Percentiles rank a stretch among this genome's conserved stretches.
Evolutionary conservation across 306 rosid genomes (phyloP).

Genomic region (Vigna hirtella): DNA sequence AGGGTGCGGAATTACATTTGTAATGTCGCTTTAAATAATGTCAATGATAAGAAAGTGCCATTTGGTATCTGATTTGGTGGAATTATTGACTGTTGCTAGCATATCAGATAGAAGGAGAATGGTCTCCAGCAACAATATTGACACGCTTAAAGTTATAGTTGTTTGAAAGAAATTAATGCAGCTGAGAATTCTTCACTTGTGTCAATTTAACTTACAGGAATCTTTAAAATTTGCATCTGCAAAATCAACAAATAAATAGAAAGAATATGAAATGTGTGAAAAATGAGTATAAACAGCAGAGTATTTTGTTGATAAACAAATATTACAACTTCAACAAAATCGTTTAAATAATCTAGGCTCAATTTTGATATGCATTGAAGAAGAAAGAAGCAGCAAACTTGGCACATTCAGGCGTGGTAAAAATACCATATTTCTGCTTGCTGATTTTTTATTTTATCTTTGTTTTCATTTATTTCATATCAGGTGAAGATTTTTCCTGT

Average conservation of each 20-base stretch:
- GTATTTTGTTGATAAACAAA: conserved; percentile 16
- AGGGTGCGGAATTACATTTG: conserved; percentile 10
- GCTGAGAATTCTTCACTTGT: conserved; percentile 31
- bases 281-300: neutral
- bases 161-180: conserved; percentile 42
- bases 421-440: conserved; percentile 19
- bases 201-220: conserved; percentile 76
- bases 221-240: conserved; percentile 78
- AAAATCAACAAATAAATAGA: conserved; percentile 45
- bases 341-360: conserved; percentile 17
- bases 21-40: conserved; percentile 11
- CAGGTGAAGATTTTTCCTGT: conserved; percentile 9
- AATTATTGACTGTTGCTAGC: conserved; percentile 19
- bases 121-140: conserved; percentile 34
- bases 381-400: conserved; percentile 18
- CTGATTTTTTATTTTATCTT: neutral
- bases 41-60: conserved; percentile 23
- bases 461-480: neutral
- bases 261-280: conserved; percentile 28
- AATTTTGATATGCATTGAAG: conserved; percentile 4
- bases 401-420: conserved; percentile 25
- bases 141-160: conserved; percentile 14
- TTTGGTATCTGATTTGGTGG: conserved; percentile 29
- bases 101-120: conserved; percentile 27
- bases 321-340: conserved; percentile 37